Percentiles rank a stretch among this genome's conserved stretches.
phyloP scores from a whole-genome alignment of 75 land plant species.

The Isoetes taiwanensis region DNA sequence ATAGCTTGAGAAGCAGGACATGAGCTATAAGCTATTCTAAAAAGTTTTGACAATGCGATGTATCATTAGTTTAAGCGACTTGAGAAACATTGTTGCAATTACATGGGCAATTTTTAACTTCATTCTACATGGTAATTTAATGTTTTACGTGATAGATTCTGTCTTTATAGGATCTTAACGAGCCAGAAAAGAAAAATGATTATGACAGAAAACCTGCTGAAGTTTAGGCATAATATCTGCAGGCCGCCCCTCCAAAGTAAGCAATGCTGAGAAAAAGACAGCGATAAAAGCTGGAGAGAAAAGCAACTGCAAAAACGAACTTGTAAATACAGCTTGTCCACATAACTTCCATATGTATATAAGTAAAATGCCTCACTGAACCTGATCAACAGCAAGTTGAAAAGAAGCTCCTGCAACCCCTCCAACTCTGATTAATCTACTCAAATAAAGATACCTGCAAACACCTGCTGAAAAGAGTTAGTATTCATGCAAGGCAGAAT shows the following conservation, averaged over 20 bases:
- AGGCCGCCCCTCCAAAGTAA: constrained; percentile 68
- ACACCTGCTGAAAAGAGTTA: neutral
- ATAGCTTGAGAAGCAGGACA: too few species aligned
- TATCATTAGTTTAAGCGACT: too few species aligned
- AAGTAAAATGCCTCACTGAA: constrained; percentile 3
- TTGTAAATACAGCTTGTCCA: neutral
- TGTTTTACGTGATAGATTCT: too few species aligned
- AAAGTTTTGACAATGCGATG: too few species aligned
- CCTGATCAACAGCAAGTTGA: constrained; percentile 91
- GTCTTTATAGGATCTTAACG: too few species aligned
- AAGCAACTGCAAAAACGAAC: constrained; percentile 42
- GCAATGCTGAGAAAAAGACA: constrained; percentile 52
- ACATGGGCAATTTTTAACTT: too few species aligned
- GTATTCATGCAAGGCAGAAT: neutral
- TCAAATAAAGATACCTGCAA: constrained; percentile 62
- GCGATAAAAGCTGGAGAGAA: constrained; percentile 88
- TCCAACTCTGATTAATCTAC: constrained; percentile 41
- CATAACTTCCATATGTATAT: neutral
- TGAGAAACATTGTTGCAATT: too few species aligned
- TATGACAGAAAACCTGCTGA: constrained; percentile 74
- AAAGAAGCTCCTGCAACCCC: constrained; percentile 59
- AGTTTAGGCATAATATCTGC: constrained; percentile 67
- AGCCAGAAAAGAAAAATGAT: too few species aligned
- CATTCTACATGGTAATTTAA: too few species aligned
- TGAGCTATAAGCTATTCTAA: too few species aligned